phyloP scores from a whole-genome alignment of 495 filamentous ascomycete species.

The Penicillium waksmanii region DNA sequence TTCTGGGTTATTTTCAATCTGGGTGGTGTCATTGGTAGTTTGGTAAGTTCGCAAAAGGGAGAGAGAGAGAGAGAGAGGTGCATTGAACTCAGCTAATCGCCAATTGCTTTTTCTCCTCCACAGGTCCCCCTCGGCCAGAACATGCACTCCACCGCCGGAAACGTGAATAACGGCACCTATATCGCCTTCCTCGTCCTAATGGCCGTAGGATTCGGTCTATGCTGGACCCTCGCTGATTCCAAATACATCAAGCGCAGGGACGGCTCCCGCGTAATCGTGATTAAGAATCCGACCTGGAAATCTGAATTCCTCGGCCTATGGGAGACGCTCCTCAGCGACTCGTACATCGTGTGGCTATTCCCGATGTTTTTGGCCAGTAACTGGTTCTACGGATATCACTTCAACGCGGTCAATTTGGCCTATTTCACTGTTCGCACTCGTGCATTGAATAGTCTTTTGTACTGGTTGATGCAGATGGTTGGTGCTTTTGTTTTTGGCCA shows the following conservation, averaged over 20 bases:
- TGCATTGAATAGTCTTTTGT: constrained; percentile 81
- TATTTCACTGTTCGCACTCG: constrained; percentile 83
- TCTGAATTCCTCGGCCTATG: constrained; percentile 79
- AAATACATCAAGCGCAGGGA: constrained; percentile 78
- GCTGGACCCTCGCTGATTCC: constrained; percentile 74
- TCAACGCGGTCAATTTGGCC: constrained; percentile 58
- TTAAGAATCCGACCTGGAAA: constrained; percentile 83
- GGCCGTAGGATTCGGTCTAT: constrained; percentile 71
- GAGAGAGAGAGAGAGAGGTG: background rate
- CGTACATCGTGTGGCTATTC: constrained; percentile 83
- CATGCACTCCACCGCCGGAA: constrained; percentile 61
- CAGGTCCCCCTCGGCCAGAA: constrained; percentile 81
- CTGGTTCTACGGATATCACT: constrained; percentile 57
- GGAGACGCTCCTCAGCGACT: constrained; percentile 71
- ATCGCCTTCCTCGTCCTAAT: constrained; percentile 90
- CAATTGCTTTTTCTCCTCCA: too few relatives aligned
- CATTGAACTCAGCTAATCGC: background rate
- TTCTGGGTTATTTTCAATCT: constrained; percentile 98
- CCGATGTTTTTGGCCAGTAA: constrained; percentile 73
- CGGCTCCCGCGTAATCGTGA: constrained; percentile 79
- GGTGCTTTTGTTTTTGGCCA: constrained; percentile 80
- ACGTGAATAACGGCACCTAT: constrained; percentile 84
- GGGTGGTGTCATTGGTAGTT: constrained; percentile 85
- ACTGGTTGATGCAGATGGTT: constrained; percentile 87
- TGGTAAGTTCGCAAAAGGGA: constrained; percentile 51